Evolutionary conservation across 768 basidiomycete genomes (phyloP).

Genomic region (Pleurotus platypus): DNA sequence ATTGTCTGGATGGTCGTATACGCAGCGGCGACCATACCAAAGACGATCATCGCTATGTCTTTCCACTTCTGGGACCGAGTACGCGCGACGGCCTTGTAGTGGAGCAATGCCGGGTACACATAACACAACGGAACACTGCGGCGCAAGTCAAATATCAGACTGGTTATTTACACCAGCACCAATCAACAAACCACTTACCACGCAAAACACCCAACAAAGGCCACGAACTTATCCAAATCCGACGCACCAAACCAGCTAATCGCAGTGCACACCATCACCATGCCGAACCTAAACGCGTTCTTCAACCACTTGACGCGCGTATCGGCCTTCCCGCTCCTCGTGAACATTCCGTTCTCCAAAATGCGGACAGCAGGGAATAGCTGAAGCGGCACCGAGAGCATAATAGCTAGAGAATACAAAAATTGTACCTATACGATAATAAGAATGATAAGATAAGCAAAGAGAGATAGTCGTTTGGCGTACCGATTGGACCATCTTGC

Average conservation of each 20-base stretch:
- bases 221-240: conserved; percentile 95
- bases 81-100: conserved; percentile 80
- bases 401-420: conserved; percentile 88
- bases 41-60: conserved; percentile 73
- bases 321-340: conserved; percentile 80
- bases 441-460: too few relatives aligned
- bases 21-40: conserved; percentile 66
- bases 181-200: conserved; percentile 52
- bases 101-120: conserved; percentile 91
- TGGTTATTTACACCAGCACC: background rate
- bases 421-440: conserved; percentile 59
- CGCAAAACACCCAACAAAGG: conserved; percentile 89
- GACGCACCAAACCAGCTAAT: conserved; percentile 80
- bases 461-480: conserved; percentile 16
- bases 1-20: conserved; percentile 85
- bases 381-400: conserved; percentile 89
- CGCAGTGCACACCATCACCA: conserved; percentile 77
- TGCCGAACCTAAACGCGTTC: conserved; percentile 78
- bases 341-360: conserved; percentile 93
- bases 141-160: background rate
- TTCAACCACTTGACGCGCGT: conserved; percentile 91
- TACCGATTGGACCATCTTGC: conserved; percentile 86
- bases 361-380: conserved; percentile 98
- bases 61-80: conserved; percentile 61
- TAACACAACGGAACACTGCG: conserved; percentile 88